Evolutionary conservation across 2,329 filamentous ascomycete genomes (phyloP).

Genomic region (Penicillium sp.): DNA sequence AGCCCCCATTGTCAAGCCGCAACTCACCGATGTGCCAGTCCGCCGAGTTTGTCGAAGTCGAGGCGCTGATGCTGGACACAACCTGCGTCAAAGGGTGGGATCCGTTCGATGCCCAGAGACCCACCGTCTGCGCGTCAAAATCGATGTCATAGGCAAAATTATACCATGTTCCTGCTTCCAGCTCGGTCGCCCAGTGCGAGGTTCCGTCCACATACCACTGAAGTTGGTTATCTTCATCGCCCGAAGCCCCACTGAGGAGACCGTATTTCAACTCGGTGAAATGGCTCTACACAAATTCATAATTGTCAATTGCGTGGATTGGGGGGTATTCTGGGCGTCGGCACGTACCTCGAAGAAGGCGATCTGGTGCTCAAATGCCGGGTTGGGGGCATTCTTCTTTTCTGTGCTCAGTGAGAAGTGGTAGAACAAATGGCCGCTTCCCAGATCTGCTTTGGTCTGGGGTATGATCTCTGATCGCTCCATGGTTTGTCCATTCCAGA

Average conservation of each 20-base stretch:
- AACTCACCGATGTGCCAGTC: conserved; percentile 75
- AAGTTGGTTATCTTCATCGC: conserved; percentile 56
- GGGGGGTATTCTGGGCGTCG: no score
- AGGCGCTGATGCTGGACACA: conserved; percentile 61
- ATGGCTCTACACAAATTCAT: conserved; percentile 60
- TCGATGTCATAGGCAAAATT: conserved; percentile 76
- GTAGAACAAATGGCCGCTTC: conserved; percentile 68
- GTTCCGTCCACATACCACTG: conserved; percentile 66
- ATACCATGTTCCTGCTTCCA: conserved; percentile 68
- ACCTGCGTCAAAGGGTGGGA: conserved; percentile 58
- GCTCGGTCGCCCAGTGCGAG: conserved; percentile 64
- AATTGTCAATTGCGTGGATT: neutral
- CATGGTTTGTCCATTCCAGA: conserved; percentile 74
- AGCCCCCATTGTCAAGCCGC: conserved; percentile 61
- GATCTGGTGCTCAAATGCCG: conserved; percentile 68
- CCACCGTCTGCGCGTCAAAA: conserved; percentile 63
- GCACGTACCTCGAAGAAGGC: conserved; percentile 51
- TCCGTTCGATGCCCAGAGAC: conserved; percentile 71
- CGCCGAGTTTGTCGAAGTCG: conserved; percentile 65
- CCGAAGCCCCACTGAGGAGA: conserved; percentile 42
- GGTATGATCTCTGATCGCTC: conserved; percentile 74
- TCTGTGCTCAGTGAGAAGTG: conserved; percentile 69
- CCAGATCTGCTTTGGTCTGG: conserved; percentile 67
- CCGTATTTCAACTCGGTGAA: conserved; percentile 76
- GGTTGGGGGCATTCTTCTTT: conserved; percentile 61